phyloP scores from a whole-genome alignment of 768 basidiomycete genomes.

The Daedaleopsis nitida region DNA sequence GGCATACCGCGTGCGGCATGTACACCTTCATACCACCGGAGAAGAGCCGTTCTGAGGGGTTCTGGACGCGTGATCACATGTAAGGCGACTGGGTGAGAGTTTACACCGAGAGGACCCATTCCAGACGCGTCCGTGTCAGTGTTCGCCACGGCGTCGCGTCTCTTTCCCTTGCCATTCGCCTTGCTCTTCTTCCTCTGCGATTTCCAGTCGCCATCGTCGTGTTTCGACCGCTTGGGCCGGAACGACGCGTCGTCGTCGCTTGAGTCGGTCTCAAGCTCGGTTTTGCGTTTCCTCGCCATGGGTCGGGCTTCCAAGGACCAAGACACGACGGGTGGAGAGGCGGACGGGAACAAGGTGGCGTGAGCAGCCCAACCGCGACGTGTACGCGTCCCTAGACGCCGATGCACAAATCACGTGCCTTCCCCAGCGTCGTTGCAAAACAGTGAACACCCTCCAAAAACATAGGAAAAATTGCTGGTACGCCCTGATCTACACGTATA shows the following conservation, averaged over 20 bases:
- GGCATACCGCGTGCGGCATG: conserved; percentile 81
- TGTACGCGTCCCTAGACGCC: not conserved
- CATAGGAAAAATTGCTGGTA: not conserved
- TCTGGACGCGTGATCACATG: conserved; percentile 49
- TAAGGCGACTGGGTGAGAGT: conserved; percentile 44
- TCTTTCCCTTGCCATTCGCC: conserved; percentile 18
- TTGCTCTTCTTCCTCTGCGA: conserved; percentile 2
- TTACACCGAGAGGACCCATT: not conserved
- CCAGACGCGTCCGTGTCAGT: not conserved
- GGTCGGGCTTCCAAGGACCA: too few species aligned
- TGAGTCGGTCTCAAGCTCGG: conserved; percentile 14
- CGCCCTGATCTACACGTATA: not conserved
- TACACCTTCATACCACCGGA: conserved; percentile 71
- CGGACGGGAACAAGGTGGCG: not conserved
- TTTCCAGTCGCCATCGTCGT: conserved; percentile 6
- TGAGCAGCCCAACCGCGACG: conserved; percentile 7
- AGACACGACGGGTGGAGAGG: not conserved
- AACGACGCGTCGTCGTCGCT: conserved; percentile 21
- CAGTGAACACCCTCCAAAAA: not conserved
- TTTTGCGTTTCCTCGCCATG: conserved; percentile 34
- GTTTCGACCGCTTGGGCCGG: conserved; percentile 8
- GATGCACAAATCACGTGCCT: conserved; percentile 3
- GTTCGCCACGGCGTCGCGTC: not conserved
- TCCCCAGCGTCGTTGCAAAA: not conserved
- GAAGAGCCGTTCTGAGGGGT: conserved; percentile 51